Percentiles rank a stretch among this genome's conserved stretches.
phyloP scores from a whole-genome alignment of 805 yeast species.

The Metschnikowia henanensis region DNA sequence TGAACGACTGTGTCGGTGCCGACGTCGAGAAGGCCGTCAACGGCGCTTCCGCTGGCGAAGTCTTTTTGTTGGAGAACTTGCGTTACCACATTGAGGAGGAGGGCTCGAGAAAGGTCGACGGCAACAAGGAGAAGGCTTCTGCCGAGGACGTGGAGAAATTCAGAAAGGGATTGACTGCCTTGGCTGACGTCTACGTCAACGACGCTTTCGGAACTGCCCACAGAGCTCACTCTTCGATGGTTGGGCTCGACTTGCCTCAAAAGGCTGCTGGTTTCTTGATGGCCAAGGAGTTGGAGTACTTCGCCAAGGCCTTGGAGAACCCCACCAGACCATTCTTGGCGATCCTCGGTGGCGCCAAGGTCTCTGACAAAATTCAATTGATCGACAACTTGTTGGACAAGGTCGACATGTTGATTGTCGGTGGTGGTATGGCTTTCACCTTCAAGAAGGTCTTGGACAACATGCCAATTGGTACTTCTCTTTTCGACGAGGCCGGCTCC shows the following conservation, averaged over 20 bases:
- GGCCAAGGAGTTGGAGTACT: conserved; percentile 96
- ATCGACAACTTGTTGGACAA: conserved; percentile 96
- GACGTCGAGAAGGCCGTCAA: conserved; percentile 83
- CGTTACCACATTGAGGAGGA: conserved; percentile 99
- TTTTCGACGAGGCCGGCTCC: conserved; percentile 93
- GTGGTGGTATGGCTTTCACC: conserved; percentile 99
- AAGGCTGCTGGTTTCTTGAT: conserved; percentile 99
- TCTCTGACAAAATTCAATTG: conserved; percentile 97
- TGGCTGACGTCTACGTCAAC: conserved; percentile 96
- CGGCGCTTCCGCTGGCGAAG: conserved; percentile 73
- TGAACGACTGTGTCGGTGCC: conserved; percentile 88
- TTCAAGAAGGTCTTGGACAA: conserved; percentile 90
- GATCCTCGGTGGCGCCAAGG: conserved; percentile 99
- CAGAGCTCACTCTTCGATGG: conserved; percentile 99
- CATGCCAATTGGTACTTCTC: conserved; percentile 87
- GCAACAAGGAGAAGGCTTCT: conserved; percentile 91
- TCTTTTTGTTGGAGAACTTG: conserved; percentile 92
- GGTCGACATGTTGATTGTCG: conserved; percentile 91
- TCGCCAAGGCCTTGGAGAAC: conserved; percentile 97
- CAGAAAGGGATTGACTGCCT: conserved; percentile 85
- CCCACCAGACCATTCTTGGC: conserved; percentile 99
- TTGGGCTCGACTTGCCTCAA: conserved; percentile 92
- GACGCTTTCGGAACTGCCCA: conserved; percentile 97
- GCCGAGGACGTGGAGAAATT: conserved; percentile 79
- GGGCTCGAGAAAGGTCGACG: conserved; percentile 85